Conservation (phyloP, 2,329 filamentous ascomycete genomes). For the Madurella fahalii region DNA sequence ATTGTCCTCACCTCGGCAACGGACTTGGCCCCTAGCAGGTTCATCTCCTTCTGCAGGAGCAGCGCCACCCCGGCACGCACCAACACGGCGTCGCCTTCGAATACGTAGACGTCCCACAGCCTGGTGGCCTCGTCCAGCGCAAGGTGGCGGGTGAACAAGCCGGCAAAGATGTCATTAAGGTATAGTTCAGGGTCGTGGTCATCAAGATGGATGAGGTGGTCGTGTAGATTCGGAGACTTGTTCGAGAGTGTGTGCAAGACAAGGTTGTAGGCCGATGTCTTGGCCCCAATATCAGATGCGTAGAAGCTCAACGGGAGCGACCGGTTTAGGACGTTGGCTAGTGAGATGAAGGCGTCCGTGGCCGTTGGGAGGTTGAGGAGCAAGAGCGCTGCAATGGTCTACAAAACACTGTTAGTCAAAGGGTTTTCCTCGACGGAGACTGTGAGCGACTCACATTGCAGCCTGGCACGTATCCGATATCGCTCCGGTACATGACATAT, state of each 20-base stretch:
- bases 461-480: conserved; percentile 72
- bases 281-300: conserved; percentile 64
- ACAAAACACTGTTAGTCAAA: conserved; percentile 21
- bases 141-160: conserved; percentile 60
- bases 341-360: conserved; percentile 62
- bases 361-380: conserved; percentile 66
- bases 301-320: conserved; percentile 72
- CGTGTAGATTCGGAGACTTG: conserved; percentile 61
- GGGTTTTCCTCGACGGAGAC: conserved; percentile 16
- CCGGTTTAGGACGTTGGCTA: conserved; percentile 75
- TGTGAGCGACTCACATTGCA: conserved; percentile 65
- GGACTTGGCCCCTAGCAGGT: conserved; percentile 45
- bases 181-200: conserved; percentile 49
- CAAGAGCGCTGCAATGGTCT: conserved; percentile 70
- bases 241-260: conserved; percentile 62
- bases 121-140: conserved; percentile 67
- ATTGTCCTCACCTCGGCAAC: conserved; percentile 42
- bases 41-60: conserved; percentile 51
- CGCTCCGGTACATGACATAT: conserved; percentile 76
- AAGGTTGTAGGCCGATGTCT: conserved; percentile 64
- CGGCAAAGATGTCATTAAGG: conserved; percentile 57
- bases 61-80: conserved; percentile 68
- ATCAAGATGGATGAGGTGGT: conserved; percentile 55
- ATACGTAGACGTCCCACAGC: conserved; percentile 78
- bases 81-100: conserved; percentile 72